phyloP scores from a whole-genome alignment of 2,329 filamentous ascomycete species.

The Nigrospora sphaerica region DNA sequence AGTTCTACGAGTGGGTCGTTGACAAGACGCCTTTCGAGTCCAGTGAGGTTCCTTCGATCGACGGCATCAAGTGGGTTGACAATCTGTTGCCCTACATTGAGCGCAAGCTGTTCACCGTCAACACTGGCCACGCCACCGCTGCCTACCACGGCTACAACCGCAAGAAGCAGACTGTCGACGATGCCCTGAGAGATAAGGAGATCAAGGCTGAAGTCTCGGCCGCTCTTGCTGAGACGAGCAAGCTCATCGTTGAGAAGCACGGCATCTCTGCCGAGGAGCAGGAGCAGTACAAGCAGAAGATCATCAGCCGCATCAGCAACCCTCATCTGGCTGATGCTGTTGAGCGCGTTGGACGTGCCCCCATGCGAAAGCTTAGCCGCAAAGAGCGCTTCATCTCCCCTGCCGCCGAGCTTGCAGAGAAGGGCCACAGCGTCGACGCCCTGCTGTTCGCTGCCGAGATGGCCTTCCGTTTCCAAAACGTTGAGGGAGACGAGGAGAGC shows the following conservation, averaged over 20 bases:
- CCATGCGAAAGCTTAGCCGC: slow-evolving; percentile 85
- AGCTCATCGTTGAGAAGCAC: slow-evolving; percentile 82
- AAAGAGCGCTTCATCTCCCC: slow-evolving; percentile 96
- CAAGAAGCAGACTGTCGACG: slow-evolving; percentile 81
- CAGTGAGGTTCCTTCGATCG: slow-evolving; percentile 62
- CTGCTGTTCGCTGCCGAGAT: slow-evolving; percentile 83
- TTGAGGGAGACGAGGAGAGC: slow-evolving; percentile 87
- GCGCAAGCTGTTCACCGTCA: slow-evolving; percentile 99
- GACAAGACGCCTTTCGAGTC: slow-evolving; percentile 79
- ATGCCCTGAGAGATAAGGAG: slow-evolving; percentile 72
- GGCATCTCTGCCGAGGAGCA: slow-evolving; percentile 70
- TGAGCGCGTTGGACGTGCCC: slow-evolving; percentile 90
- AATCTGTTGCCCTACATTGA: slow-evolving; percentile 93
- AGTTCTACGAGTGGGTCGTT: slow-evolving; percentile 99
- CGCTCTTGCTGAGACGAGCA: slow-evolving; percentile 78
- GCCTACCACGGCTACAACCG: slow-evolving; percentile 91
- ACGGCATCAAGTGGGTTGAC: slow-evolving; percentile 89
- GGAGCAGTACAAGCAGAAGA: slow-evolving; percentile 81
- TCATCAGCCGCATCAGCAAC: slow-evolving; percentile 89
- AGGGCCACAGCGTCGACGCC: slow-evolving; percentile 62
- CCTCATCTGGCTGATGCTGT: slow-evolving; percentile 87
- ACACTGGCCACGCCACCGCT: slow-evolving; percentile 93
- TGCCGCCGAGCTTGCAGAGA: slow-evolving; percentile 80
- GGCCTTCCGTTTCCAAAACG: slow-evolving; percentile 91
- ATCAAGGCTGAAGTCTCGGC: slow-evolving; percentile 75